Percentiles rank a stretch among this genome's conserved stretches.
Evolutionary conservation across 1,284 basidiomycete genomes (phyloP).

Genomic region (Fomitopsis pinicola): DNA sequence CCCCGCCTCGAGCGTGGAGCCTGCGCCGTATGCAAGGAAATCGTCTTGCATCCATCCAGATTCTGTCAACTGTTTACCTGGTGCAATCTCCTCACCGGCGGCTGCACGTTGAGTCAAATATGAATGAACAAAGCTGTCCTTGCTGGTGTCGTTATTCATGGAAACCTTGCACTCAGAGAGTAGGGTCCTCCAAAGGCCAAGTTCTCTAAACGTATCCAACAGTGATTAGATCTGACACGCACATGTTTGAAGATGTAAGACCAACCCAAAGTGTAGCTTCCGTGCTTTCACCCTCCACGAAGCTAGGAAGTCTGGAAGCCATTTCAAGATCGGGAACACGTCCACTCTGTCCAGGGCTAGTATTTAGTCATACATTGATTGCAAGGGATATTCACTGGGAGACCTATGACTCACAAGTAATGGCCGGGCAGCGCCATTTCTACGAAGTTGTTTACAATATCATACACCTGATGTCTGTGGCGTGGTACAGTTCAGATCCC

Average conservation of each 20-base stretch:
- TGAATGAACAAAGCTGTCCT: not conserved
- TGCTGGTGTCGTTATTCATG: not conserved
- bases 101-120: slow-evolving; percentile 23
- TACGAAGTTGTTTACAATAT: slow-evolving; percentile 3
- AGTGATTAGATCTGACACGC: too few species aligned
- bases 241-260: not conserved
- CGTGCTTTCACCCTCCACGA: slow-evolving; percentile 4
- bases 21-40: slow-evolving; percentile 23
- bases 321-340: slow-evolving; percentile 22
- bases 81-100: slow-evolving; percentile 19
- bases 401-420: not conserved
- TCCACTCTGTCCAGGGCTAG: slow-evolving; percentile 17
- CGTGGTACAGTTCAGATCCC: too few species aligned
- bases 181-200: slow-evolving; percentile 25
- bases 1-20: slow-evolving; percentile 20
- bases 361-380: too few species aligned
- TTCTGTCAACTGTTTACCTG: slow-evolving; percentile 22
- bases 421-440: slow-evolving; percentile 2
- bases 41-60: slow-evolving; percentile 26
- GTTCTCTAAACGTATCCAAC: slow-evolving; percentile 8
- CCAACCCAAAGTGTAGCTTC: slow-evolving; percentile 27
- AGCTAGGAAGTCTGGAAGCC: not conserved
- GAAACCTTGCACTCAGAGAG: slow-evolving; percentile 1
- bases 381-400: not conserved
- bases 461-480: slow-evolving; percentile 2